phyloP scores from a whole-genome alignment of 805 yeast genomes.

The Blastobotrys parvus region DNA sequence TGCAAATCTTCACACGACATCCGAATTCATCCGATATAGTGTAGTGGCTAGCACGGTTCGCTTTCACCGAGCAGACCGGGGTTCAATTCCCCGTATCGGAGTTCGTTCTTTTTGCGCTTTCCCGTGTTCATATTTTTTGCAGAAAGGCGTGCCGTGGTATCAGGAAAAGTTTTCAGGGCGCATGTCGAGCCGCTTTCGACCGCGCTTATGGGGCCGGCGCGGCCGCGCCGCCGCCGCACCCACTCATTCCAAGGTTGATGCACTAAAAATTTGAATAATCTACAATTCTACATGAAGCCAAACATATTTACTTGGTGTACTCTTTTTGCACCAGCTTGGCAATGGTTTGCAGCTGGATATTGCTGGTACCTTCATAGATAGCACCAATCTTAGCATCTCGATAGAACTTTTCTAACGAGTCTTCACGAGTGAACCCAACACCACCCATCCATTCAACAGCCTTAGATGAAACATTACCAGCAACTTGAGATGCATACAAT shows the following conservation, averaged over 20 bases:
- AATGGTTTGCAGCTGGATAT: constrained; percentile 37
- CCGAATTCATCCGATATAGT: constrained; percentile 57
- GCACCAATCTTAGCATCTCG: constrained; percentile 39
- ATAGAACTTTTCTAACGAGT: constrained; percentile 34
- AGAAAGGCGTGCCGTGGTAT: no score
- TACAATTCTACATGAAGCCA: no score
- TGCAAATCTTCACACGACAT: no score
- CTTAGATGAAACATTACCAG: constrained; percentile 32
- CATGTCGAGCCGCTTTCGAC: no score
- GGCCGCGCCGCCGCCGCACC: no score
- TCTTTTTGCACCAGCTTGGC: constrained; percentile 34
- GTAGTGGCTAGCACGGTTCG: constrained; percentile 57
- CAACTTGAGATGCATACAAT: constrained; percentile 33
- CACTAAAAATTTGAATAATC: no score
- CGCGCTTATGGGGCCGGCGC: no score
- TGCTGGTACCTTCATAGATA: constrained; percentile 38
- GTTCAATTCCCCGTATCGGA: constrained; percentile 77
- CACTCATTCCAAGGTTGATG: no score
- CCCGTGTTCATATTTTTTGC: no score
- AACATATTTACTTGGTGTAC: constrained; percentile 10
- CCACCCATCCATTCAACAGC: constrained; percentile 44
- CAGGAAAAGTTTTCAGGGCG: no score
- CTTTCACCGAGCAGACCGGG: constrained; percentile 62
- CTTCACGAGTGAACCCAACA: constrained; percentile 39
- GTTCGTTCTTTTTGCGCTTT: no score